A percentile compares a stretch with the other conserved stretches of the same genome.
Conservation (phyloP, 805 yeast species). For the Cyberlindnera euphorbiiphila region DNA sequence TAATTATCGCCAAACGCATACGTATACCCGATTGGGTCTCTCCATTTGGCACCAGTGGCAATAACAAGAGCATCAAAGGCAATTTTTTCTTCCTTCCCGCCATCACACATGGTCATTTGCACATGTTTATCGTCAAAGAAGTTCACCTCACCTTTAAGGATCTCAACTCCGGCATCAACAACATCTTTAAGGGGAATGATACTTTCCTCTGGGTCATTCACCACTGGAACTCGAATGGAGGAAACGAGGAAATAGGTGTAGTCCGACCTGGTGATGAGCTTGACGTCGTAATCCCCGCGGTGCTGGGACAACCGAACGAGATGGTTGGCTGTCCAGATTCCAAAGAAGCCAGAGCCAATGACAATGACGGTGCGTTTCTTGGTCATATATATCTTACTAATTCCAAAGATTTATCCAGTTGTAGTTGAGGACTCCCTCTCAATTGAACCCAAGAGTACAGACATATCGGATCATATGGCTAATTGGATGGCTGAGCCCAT, state of each 20-base stretch:
- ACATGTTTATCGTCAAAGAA: constrained; percentile 21
- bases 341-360: constrained; percentile 27
- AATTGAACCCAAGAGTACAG: no score
- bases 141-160: constrained; percentile 22
- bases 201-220: constrained; percentile 17
- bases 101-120: constrained; percentile 9
- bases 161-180: constrained; percentile 19
- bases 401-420: no score
- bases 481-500: no score
- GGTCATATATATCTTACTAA: no score
- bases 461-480: no score
- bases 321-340: constrained; percentile 23
- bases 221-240: constrained; percentile 21
- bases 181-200: constrained; percentile 21
- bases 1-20: constrained; percentile 16
- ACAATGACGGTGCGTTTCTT: constrained; percentile 17
- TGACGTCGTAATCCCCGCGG: constrained; percentile 6
- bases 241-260: constrained; percentile 16
- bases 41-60: constrained; percentile 32
- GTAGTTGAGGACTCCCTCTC: no score
- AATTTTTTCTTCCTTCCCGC: constrained; percentile 4
- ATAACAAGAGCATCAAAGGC: constrained; percentile 27
- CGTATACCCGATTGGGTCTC: constrained; percentile 25
- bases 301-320: constrained; percentile 10
- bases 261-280: constrained; percentile 20